Base-by-base conservation (phyloP, 2,329 filamentous ascomycete species). In the Penicillium freii region DNA sequence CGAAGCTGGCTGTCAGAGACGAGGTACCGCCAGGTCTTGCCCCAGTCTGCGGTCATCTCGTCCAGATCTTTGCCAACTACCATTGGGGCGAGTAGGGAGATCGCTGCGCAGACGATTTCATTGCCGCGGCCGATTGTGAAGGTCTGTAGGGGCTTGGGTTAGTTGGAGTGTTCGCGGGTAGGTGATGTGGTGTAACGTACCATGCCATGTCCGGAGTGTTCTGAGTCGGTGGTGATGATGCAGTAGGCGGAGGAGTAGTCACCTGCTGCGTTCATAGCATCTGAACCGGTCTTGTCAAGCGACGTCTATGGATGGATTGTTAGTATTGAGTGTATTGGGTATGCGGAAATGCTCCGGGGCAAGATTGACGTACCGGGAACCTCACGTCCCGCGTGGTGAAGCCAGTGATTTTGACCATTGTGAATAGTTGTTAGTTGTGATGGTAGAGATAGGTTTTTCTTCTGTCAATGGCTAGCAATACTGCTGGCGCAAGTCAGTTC, bases 221-320 rank as follows among this genome's bases (percentile, higher is more conserved):
- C 59, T 0, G 88, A 87, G 72, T 95, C 88, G 0, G 92, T 96
- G 71, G 91, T 80, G 48, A 97, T 80, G 68, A 96, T 93, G 75
- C 91, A 96, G 81, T 96, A 97, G n/a, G 92, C 92, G 13, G 92
- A 83, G 1, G 91, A 96, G 78, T 96, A 96, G 77, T 96, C 91
- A 60, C 91, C 90, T 2, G 92, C 91, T 3, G 90, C 89, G 72
- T 97, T 96, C 92, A 96, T 97, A 70, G 91, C 92, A 84, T 97
- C 92, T 9, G 91, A 95, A 69, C 92, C 92, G n/a, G 91, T 96
- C 80, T 93, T 94, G 78, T 96, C 91, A 60, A 97, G 86, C 40
- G 92, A 96, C n/a, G 92, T 97, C 75, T 84, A 60, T 25, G 33
- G 39, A 25, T 17, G 7, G n/a, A 51, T 48, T 50, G 50, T 56